Evolutionary conservation across 805 yeast genomes (phyloP), one percentile per base, ranked within the genome.

Genomic region (Candida oleophila): DNA sequence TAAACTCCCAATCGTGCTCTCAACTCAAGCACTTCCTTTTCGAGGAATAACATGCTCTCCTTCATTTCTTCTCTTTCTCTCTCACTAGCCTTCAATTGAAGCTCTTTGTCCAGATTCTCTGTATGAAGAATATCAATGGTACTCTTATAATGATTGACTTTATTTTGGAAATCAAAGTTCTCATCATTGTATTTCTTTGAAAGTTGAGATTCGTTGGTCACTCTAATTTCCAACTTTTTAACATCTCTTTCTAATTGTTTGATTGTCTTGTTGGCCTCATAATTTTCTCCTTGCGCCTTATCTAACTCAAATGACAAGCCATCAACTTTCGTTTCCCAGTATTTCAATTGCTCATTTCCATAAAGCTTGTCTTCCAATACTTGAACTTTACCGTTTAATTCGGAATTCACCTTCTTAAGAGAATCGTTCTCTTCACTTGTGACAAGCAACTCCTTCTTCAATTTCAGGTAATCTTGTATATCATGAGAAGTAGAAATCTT

Each of bases 361-460:
- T 73, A 71, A 19, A 79, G 62, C 48, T 78, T 77, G 1, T 65
- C 68, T 52, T 83, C 83, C 22, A 79, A 56, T 4, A 66, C 70
- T 22, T 68, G 60, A 9, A 80, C 66, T 52, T 79, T 78, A 14
- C 49, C 46, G 44, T 67, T 73, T 50, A 86, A 63, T 42, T 81
- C 80, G 32, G 65, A 64, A 54, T 84, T 81, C 49, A 73, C 75
- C 50, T 74, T 82, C 22, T 77, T 78, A 38, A 86, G 59, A 1
- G 85, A 77, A 55, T 81, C 82, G 55, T 83, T 85, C 57, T 87
- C 94, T 61, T 87, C 89, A 20, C 71, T 65, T 3, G 82, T 62
- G 42, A 82, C 80, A 47, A 83, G 67, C 35, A 78, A 74, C 40
- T 81, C 81, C 39, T 77, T 77, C 49, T 82, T 60, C 30, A 71